Evolutionary conservation across 495 filamentous ascomycete species (phyloP).

Genomic region (Paragyromitra xinjiangensis): DNA sequence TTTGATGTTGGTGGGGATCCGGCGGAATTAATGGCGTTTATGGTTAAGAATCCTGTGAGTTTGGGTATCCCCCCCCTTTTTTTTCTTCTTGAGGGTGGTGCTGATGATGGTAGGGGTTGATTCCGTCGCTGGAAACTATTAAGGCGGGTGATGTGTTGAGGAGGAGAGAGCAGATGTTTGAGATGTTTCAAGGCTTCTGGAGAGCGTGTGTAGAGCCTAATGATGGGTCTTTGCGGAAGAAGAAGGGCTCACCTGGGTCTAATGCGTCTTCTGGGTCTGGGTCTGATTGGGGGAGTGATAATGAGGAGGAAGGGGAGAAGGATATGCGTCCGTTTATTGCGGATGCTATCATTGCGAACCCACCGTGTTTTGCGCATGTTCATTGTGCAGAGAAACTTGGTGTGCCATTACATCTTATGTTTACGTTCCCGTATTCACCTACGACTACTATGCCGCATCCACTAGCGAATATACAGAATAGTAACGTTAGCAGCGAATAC

Average conservation of each 20-base stretch:
- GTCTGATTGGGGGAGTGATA: constrained; percentile 11
- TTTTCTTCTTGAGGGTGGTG: not conserved
- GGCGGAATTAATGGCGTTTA: constrained; percentile 79
- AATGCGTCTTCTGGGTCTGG: constrained; percentile 8
- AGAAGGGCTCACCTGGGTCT: constrained; percentile 8
- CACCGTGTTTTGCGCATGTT: constrained; percentile 72
- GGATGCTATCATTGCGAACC: constrained; percentile 77
- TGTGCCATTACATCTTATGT: constrained; percentile 73
- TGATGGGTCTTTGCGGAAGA: constrained; percentile 56
- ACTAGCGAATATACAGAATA: constrained; percentile 72
- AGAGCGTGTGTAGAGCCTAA: constrained; percentile 68
- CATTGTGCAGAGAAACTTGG: constrained; percentile 73
- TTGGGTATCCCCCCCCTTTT: too few species aligned
- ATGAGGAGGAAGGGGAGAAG: not conserved
- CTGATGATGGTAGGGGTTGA: constrained; percentile 63
- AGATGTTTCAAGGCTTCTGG: constrained; percentile 72
- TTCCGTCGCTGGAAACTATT: constrained; percentile 71
- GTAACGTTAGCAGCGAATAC: constrained; percentile 69
- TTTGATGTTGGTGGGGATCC: constrained; percentile 78
- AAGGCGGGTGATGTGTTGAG: constrained; percentile 71
- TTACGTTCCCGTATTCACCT: constrained; percentile 72
- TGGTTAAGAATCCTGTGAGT: constrained; percentile 75
- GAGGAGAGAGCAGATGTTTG: constrained; percentile 68
- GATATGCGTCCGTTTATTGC: constrained; percentile 64
- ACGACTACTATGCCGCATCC: constrained; percentile 77